Conservation (phyloP, 805 yeast genomes). For the Saccharomycopsis olivae region DNA sequence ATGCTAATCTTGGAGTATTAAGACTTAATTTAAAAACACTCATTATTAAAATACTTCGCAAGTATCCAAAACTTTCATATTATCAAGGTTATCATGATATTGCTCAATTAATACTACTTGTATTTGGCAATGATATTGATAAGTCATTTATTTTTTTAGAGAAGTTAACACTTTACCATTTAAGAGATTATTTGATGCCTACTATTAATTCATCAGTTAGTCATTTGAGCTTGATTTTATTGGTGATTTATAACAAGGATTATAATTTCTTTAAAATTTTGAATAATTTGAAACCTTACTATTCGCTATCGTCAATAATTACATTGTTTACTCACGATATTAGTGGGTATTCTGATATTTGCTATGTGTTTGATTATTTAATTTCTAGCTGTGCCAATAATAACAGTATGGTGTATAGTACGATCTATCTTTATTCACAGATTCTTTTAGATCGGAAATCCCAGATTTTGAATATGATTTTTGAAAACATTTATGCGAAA, state of each 20-base stretch:
- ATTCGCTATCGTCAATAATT: conserved; percentile 64
- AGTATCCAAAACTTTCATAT: conserved; percentile 54
- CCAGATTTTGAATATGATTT: conserved; percentile 28
- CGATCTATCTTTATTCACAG: conserved; percentile 53
- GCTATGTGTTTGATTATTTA: conserved; percentile 59
- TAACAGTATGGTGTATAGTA: conserved; percentile 29
- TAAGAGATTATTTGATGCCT: conserved; percentile 81
- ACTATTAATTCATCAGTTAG: conserved; percentile 54
- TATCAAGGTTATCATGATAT: conserved; percentile 94
- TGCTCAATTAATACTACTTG: conserved; percentile 52
- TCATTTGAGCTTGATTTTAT: conserved; percentile 58
- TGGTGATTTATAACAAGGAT: conserved; percentile 43
- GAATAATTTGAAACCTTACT: conserved; percentile 44
- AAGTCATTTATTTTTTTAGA: conserved; percentile 41
- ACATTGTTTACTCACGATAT: conserved; percentile 73
- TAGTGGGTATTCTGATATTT: conserved; percentile 35
- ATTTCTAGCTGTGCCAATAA: conserved; percentile 39
- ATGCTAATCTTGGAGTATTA: conserved; percentile 23
- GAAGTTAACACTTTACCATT: conserved; percentile 43
- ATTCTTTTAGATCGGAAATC: conserved; percentile 37
- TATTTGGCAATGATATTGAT: conserved; percentile 42
- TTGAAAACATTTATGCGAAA: conserved; percentile 9
- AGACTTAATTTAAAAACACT: conserved; percentile 28
- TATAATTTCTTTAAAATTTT: conserved; percentile 27
- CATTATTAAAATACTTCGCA: conserved; percentile 34